These are phyloP conservation scores for Jasminum sambac DNA, from an alignment of 257 asterid genomes.

Conservation along the genomic window DNA sequence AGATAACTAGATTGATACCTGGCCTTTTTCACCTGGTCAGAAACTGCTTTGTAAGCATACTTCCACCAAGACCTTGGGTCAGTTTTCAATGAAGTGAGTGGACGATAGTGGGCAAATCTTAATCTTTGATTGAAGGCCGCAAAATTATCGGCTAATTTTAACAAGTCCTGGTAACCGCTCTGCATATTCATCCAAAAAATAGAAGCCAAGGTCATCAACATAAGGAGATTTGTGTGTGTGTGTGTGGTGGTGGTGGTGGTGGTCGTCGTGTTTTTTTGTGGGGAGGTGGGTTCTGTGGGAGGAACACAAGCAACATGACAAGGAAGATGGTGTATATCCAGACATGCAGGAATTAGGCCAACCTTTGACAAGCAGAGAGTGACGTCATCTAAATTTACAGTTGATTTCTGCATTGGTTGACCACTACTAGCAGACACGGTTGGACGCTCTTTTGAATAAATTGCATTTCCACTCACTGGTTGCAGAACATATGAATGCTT, in stretches of 20 bases:
- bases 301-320: not conserved
- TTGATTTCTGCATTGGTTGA: conserved; percentile 76
- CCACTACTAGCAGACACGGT: conserved; percentile 49
- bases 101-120: conserved; percentile 86
- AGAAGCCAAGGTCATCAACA: not conserved
- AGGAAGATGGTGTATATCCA: conserved; percentile 16
- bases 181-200: conserved; percentile 37
- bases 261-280: too few species aligned
- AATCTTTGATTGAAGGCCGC: conserved; percentile 90
- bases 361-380: conserved; percentile 95
- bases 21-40: conserved; percentile 78
- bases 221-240: too few species aligned
- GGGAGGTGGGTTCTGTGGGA: too few species aligned
- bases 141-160: conserved; percentile 90
- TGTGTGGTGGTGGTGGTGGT: too few species aligned
- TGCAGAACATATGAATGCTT: conserved; percentile 74
- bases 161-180: conserved; percentile 82
- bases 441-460: conserved; percentile 72
- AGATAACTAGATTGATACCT: conserved; percentile 46
- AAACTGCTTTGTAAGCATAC: conserved; percentile 73
- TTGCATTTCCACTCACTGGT: conserved; percentile 94
- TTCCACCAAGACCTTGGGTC: conserved; percentile 95
- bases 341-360: conserved; percentile 22
- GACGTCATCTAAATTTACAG: conserved; percentile 85
- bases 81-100: conserved; percentile 55